phyloP scores from a whole-genome alignment of 2,329 filamentous ascomycete genomes.

The Ophiostoma sp. region DNA sequence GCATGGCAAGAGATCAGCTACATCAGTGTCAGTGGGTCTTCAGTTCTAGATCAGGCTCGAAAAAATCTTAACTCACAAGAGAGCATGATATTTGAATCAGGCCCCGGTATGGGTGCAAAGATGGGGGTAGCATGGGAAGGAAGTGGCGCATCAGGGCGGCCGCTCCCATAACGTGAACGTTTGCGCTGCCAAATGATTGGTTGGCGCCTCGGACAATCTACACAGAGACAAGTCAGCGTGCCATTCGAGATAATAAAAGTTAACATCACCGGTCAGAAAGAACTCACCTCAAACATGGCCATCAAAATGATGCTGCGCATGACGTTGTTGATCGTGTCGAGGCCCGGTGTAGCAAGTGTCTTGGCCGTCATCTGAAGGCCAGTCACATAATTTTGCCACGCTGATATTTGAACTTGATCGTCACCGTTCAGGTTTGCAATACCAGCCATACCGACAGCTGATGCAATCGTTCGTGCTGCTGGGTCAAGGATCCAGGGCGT shows the following conservation, averaged over 20 bases:
- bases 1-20: slow-evolving; percentile 49
- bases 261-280: background rate
- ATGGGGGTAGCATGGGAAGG: slow-evolving; percentile 41
- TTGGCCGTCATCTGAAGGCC: slow-evolving; percentile 52
- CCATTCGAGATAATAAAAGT: background rate
- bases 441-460: slow-evolving; percentile 59
- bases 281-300: slow-evolving; percentile 60
- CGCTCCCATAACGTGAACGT: slow-evolving; percentile 60
- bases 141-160: slow-evolving; percentile 56
- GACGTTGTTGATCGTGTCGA: slow-evolving; percentile 45
- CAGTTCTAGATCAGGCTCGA: background rate
- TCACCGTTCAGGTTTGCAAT: slow-evolving; percentile 56
- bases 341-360: slow-evolving; percentile 41
- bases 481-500: slow-evolving; percentile 41
- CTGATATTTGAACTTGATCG: slow-evolving; percentile 46
- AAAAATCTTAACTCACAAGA: slow-evolving; percentile 44
- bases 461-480: slow-evolving; percentile 51
- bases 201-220: slow-evolving; percentile 49
- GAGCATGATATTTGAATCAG: slow-evolving; percentile 59
- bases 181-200: slow-evolving; percentile 51
- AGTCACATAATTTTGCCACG: slow-evolving; percentile 54
- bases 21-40: background rate
- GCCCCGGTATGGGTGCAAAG: slow-evolving; percentile 50
- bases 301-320: slow-evolving; percentile 57
- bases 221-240: background rate